Conservation (phyloP, 768 basidiomycete species). For the Naganishia friedmannii region DNA sequence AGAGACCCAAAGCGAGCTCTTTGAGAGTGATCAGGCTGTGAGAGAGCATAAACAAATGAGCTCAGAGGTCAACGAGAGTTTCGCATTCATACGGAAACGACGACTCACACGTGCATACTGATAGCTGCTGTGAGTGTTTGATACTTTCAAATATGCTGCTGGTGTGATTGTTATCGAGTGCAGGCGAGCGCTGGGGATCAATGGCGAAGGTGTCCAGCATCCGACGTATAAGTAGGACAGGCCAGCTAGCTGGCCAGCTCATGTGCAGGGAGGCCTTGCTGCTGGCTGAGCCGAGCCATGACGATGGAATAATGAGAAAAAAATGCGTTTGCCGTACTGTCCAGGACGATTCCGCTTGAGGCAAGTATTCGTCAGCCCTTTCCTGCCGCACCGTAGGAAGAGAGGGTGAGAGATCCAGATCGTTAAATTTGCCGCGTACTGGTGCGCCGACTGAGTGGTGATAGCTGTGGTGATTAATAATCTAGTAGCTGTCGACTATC, state of each 20-base stretch:
- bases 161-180: neutral
- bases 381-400: neutral
- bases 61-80: neutral
- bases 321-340: slow-evolving; percentile 5
- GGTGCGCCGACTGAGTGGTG: neutral
- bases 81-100: neutral
- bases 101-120: neutral
- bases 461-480: neutral
- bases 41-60: neutral
- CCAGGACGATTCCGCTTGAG: neutral
- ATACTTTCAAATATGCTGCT: neutral
- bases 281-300: neutral
- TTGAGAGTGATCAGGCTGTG: slow-evolving; percentile 30
- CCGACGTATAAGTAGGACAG: neutral
- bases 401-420: too few species aligned
- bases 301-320: neutral
- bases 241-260: neutral
- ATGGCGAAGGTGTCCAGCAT: neutral
- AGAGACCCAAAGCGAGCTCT: slow-evolving; percentile 20
- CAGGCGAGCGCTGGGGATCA: neutral
- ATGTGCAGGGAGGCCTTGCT: neutral
- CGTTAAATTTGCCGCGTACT: too few species aligned
- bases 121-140: neutral
- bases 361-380: neutral
- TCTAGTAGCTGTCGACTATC: neutral